phyloP scores from a whole-genome alignment of 305 asterid genomes.

The Fraxinus angustifolia region DNA sequence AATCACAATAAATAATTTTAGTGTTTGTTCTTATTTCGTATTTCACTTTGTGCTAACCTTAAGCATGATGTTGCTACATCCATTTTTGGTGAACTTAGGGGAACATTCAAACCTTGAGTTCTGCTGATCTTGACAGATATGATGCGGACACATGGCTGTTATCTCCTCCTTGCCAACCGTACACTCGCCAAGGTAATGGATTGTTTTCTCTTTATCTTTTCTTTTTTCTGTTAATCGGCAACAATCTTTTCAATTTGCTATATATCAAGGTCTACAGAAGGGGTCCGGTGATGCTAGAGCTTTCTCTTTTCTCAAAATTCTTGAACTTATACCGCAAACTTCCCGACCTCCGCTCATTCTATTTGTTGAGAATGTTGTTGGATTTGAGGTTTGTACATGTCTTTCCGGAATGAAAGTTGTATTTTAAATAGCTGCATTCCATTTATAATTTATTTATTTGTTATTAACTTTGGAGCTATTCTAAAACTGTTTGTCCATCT shows the following conservation, averaged over 20 bases:
- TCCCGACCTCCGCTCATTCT: constrained; percentile 68
- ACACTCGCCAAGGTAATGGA: constrained; percentile 81
- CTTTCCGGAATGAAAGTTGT: background rate
- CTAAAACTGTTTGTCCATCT: constrained; percentile 13
- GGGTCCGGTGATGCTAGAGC: constrained; percentile 95
- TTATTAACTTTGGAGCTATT: background rate
- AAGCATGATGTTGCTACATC: background rate
- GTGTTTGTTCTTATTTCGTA: background rate
- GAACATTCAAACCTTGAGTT: constrained; percentile 83
- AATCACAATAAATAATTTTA: background rate
- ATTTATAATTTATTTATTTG: background rate
- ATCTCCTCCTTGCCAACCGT: constrained; percentile 98
- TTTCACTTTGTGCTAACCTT: background rate
- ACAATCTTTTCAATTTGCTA: constrained; percentile 17
- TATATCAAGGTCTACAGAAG: constrained; percentile 76
- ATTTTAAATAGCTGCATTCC: background rate
- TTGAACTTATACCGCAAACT: constrained; percentile 73
- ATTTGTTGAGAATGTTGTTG: constrained; percentile 96
- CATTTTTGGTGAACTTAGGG: constrained; percentile 54
- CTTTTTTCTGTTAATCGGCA: constrained; percentile 12
- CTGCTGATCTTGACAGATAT: constrained; percentile 69
- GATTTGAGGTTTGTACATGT: constrained; percentile 74
- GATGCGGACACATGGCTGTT: constrained; percentile 80
- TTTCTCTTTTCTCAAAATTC: constrained; percentile 74
- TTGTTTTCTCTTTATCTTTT: background rate